A percentile compares a stretch with the other conserved stretches of the same genome.
phyloP scores from a whole-genome alignment of 129 eudicot genomes.

The Arctium lappa region DNA sequence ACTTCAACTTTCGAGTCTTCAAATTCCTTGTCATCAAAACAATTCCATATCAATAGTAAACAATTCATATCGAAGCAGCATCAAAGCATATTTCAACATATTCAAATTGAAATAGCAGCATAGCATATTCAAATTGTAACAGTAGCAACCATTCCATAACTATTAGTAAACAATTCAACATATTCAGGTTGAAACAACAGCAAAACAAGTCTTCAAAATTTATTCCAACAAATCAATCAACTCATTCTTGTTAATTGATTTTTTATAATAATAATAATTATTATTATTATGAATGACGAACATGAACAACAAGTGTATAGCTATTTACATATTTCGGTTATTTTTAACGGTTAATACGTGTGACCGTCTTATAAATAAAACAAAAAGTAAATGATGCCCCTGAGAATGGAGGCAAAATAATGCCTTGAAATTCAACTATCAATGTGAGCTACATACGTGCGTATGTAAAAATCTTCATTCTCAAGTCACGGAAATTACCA shows the following conservation, averaged over 20 bases:
- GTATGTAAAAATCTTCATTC: background rate
- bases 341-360: background rate
- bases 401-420: background rate
- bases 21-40: no score
- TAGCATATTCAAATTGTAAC: no score
- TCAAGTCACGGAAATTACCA: background rate
- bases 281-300: background rate
- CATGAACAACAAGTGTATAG: background rate
- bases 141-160: no score
- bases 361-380: background rate
- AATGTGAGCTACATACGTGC: background rate
- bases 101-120: no score
- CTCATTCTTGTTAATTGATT: slow-evolving; percentile 15
- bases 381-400: background rate
- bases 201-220: no score
- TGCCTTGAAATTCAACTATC: background rate
- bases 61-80: no score
- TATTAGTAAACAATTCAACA: no score
- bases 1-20: no score
- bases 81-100: no score
- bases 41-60: no score
- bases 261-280: slow-evolving; percentile 12
- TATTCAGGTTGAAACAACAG: no score
- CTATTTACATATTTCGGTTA: background rate
- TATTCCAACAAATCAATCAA: background rate